Percentiles rank a stretch among this genome's conserved stretches.
Conservation (phyloP, 2,329 filamentous ascomycete genomes). For the Microascus cirrosus region DNA sequence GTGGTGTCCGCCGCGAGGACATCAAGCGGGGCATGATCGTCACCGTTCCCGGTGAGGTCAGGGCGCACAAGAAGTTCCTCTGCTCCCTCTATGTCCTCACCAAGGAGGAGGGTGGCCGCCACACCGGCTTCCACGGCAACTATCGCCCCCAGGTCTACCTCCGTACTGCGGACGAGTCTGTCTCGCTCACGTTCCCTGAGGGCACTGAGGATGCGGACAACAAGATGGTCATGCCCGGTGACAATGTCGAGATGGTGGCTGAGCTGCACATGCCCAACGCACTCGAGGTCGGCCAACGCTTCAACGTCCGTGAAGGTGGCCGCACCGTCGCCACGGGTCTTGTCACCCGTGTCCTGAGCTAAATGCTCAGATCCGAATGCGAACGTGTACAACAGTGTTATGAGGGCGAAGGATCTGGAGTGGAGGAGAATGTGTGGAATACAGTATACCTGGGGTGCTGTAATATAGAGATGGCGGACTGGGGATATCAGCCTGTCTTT, state of each 20-base stretch:
- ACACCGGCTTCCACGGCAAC: conserved; percentile 91
- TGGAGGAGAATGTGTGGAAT: neutral
- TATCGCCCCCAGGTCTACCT: conserved; percentile 96
- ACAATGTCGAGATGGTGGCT: conserved; percentile 97
- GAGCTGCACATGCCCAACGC: conserved; percentile 77
- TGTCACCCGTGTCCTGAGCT: conserved; percentile 60
- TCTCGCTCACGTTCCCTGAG: conserved; percentile 77
- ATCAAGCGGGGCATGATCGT: conserved; percentile 92
- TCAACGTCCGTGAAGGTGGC: conserved; percentile 97
- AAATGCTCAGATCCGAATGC: conserved; percentile 15
- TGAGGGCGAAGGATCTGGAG: neutral
- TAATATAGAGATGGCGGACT: neutral
- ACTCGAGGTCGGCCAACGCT: conserved; percentile 82
- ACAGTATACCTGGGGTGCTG: neutral
- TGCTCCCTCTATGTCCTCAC: conserved; percentile 92
- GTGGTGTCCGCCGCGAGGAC: conserved; percentile 93
- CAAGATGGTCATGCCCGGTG: conserved; percentile 93
- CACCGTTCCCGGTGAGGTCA: conserved; percentile 69
- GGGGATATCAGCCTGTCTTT: neutral
- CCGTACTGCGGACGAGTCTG: conserved; percentile 76
- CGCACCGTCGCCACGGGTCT: conserved; percentile 78
- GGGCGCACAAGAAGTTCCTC: conserved; percentile 84
- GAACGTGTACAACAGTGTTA: neutral
- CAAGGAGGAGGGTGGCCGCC: conserved; percentile 96
- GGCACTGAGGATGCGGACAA: conserved; percentile 58